Evolutionary conservation across 176 grass and related monocot species (phyloP), one percentile per base, ranked within the genome.

Genomic region (Carex littledalei): DNA sequence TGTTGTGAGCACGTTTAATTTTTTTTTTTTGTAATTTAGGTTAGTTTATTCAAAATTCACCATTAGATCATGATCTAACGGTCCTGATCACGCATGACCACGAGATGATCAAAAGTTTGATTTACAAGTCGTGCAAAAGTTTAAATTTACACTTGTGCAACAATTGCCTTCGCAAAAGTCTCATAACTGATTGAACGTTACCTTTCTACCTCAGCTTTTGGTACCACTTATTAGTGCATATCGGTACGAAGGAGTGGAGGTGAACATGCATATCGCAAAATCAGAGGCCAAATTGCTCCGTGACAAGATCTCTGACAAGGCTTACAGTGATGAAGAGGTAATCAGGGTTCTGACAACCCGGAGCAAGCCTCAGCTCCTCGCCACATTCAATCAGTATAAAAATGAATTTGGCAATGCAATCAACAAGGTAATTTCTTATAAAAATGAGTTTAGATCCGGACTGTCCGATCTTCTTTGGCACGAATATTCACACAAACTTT

Each of bases 251-350:
- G 91, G 93, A 15, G 68, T 54, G 64, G 95, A 98, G 70, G 84
- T 95, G 55, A 95, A 94, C 85, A 86, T 86, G 64, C 87, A 67
- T 69, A 55, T 98, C 71, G 95, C 91, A 59, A 92, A 94, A 50
- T 93, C 93, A 85, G 95, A 98, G 67, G 95, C 95, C 59, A 98
- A 98, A 52, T 21, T 94, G 77, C 86, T 98, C 50, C 91, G 89
- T 67, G 89, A 95, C 35, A 94, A 95, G 88, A 95, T 98, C 64
- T 88, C 90, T 39, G 89, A 90, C 65, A 98, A 95, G 81, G 84
- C 85, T 58, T 98, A 93, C 71, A 72, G 6, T 78, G 87, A 98
- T 86, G 95, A 95, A 73, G 93, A 94, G n/a, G 67, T 98, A 63
- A 90, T 92, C 74, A 93, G 88, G 47, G 89, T 95, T 74, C 91